Conservation (phyloP, 164 flowering plant species). For the Echeveria elegans region DNA sequence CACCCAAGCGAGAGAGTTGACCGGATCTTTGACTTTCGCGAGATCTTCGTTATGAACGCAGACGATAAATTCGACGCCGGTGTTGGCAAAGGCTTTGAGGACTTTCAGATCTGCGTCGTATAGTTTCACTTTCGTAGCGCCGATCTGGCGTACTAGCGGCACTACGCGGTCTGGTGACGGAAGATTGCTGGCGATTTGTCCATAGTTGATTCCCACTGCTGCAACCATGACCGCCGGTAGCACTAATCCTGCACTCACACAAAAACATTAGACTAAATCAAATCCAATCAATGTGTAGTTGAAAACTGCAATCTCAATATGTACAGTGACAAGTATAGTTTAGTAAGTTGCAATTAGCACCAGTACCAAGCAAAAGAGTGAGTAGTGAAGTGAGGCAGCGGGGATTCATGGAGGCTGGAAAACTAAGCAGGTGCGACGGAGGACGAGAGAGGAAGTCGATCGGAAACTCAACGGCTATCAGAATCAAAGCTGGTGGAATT, state of each 20-base stretch:
- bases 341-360: too few species aligned
- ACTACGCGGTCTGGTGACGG: not conserved
- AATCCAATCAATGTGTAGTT: too few species aligned
- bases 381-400: not conserved
- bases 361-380: not conserved
- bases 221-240: not conserved
- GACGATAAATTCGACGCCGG: conserved; percentile 58
- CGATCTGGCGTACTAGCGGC: not conserved
- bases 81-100: conserved; percentile 55
- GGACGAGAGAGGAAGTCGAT: not conserved
- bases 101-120: conserved; percentile 34
- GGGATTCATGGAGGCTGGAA: not conserved
- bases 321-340: too few species aligned
- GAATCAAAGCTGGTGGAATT: not conserved
- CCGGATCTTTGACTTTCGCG: conserved; percentile 47
- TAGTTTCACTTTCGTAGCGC: conserved; percentile 18
- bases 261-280: not conserved
- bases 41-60: conserved; percentile 51
- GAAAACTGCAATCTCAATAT: too few species aligned
- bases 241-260: not conserved
- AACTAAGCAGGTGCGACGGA: not conserved
- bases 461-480: not conserved
- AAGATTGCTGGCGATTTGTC: conserved; percentile 3
- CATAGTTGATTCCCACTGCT: conserved; percentile 3
- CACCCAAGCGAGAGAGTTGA: conserved; percentile 53